Base-by-base conservation (phyloP, 768 basidiomycete species). In the Rhodotorula kratochvilovae region DNA sequence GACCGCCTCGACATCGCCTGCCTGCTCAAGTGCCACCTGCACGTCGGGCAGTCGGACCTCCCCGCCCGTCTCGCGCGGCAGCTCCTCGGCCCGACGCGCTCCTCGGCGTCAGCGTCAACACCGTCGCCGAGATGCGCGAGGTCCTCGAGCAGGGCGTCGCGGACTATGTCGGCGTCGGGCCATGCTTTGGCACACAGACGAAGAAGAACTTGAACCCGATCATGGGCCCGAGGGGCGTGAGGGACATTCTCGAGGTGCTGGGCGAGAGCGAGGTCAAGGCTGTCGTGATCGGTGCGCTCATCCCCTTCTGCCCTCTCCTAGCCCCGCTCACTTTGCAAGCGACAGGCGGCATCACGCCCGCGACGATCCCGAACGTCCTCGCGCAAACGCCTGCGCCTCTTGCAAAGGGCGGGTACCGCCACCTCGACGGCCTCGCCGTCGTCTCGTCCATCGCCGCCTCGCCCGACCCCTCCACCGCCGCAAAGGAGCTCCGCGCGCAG, bases 1-100 rank as follows among this genome's bases (percentile, higher is more conserved):
- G 82, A 83, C 69, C 79, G 92, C 19, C 83, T 95, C 67, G 94
- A 96, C 76, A 86, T 97, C 33, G 91, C 74, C 31, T 58, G 72
- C 53, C 33, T 56, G 85, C 85, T 75, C 21, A 11, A 19, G 1
- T 67, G 65, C 56, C 92, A 93, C 25, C 87, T 95, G 19, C 94
- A 97, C 78, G 82, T 96, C 55, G 94, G 94, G 12, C 94, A 96
- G 81, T 85, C 86, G 0, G 93, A 95, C 79, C 90, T 91, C 85
- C 68, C 71, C n/a, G 36, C 73, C 3, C 86, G 89, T 5, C 83
- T 90, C 83, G 53, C 78, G 86, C 54, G 92, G 88, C 6, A 86
- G 88, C 82, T 96, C 5, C 84, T 97, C 6, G 90, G 90, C 0
- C 83, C 2, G 85, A 84, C 16, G 82, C 87, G 1, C 85, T 95